Conservation (phyloP, 2,329 filamentous ascomycete genomes). For the Pezicula radicicola region DNA sequence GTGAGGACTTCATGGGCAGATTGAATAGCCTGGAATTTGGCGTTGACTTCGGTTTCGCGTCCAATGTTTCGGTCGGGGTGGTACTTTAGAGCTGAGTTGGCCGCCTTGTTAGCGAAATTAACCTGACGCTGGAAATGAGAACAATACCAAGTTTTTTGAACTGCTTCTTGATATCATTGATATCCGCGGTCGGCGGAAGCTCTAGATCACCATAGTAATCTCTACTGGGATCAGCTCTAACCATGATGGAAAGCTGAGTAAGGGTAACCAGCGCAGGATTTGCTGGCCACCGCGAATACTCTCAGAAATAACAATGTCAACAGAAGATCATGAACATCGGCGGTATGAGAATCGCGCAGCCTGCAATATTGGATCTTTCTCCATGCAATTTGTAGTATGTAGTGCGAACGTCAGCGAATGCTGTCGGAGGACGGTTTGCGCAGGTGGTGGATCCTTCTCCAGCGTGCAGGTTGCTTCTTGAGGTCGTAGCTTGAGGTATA, state of each 20-base stretch:
- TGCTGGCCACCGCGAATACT: background rate
- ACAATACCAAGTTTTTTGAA: constrained; percentile 62
- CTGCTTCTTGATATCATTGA: constrained; percentile 66
- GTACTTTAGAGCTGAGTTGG: constrained; percentile 54
- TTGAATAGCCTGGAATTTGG: constrained; percentile 70
- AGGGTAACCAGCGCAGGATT: background rate
- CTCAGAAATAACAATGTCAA: background rate
- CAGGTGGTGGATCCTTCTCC: too few species aligned
- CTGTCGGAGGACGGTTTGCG: too few species aligned
- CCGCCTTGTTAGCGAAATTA: constrained; percentile 8
- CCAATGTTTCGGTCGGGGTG: constrained; percentile 72
- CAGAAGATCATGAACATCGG: background rate
- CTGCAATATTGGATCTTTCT: too few species aligned
- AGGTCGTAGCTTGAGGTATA: too few species aligned
- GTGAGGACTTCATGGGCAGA: constrained; percentile 66
- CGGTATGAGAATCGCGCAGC: background rate
- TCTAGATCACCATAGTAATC: constrained; percentile 71
- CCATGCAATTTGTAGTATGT: too few species aligned
- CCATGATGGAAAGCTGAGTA: constrained; percentile 20
- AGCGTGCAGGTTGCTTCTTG: too few species aligned
- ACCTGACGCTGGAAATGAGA: background rate
- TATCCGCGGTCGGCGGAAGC: constrained; percentile 52
- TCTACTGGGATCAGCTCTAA: constrained; percentile 29
- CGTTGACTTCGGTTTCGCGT: constrained; percentile 60
- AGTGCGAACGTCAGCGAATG: too few species aligned